A percentile compares a stretch with the other conserved stretches of the same genome.
These are phyloP conservation scores for Phytophthora lateralis DNA, from an alignment of 352 stramenopile species.

Conservation along the genomic window DNA sequence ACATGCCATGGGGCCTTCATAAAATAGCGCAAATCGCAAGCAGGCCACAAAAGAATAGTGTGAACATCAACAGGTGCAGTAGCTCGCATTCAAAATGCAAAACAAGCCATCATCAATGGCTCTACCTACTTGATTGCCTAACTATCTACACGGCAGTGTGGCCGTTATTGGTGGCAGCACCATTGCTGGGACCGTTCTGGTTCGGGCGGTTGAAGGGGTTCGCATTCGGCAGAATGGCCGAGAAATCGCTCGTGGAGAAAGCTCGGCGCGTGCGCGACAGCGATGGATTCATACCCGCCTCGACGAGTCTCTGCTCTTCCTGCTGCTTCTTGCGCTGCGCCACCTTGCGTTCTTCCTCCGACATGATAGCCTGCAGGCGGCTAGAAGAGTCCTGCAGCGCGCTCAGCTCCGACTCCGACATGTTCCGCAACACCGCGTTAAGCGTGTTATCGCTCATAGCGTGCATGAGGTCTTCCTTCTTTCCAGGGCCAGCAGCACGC, in stretches of 20 bases:
- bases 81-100: constrained; percentile 27
- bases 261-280: constrained; percentile 59
- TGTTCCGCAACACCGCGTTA: constrained; percentile 61
- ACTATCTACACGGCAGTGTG: constrained; percentile 25
- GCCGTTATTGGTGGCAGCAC: constrained; percentile 13
- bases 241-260: constrained; percentile 70
- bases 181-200: constrained; percentile 18
- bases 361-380: constrained; percentile 67
- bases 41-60: background rate
- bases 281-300: constrained; percentile 42
- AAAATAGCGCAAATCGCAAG: too few species aligned
- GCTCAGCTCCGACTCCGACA: constrained; percentile 71
- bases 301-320: constrained; percentile 31
- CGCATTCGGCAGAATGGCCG: constrained; percentile 33
- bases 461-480: constrained; percentile 64
- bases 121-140: constrained; percentile 27
- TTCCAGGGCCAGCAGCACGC: constrained; percentile 17
- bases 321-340: constrained; percentile 37
- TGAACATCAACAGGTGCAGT: constrained; percentile 5
- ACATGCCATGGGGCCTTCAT: too few species aligned
- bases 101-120: background rate
- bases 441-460: constrained; percentile 76
- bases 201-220: constrained; percentile 20
- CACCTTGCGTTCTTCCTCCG: constrained; percentile 49
- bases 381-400: constrained; percentile 67